These are phyloP conservation scores for Trichoderma asperellum DNA, from an alignment of 2,329 filamentous ascomycete species.

Conservation along the genomic window DNA sequence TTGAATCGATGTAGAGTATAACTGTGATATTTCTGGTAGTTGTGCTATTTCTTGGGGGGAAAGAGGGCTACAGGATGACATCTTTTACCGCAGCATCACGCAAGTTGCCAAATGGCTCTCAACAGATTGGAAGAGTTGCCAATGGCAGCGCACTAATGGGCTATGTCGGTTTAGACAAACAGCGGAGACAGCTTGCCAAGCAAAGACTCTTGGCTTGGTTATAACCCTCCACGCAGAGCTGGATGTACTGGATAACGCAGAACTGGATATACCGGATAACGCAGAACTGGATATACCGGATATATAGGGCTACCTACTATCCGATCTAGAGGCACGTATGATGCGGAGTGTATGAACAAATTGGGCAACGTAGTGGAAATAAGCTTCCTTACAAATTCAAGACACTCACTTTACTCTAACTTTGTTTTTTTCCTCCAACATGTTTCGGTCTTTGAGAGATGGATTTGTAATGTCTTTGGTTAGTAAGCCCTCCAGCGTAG, in stretches of 20 bases:
- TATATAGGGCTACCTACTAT: background rate
- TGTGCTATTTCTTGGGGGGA: background rate
- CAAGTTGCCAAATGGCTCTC: background rate
- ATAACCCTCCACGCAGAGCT: background rate
- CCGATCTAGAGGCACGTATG: no score
- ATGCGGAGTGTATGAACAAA: constrained; percentile 2
- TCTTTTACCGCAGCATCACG: background rate
- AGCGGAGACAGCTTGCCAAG: background rate
- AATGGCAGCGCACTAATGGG: background rate
- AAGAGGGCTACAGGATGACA: background rate
- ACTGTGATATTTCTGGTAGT: background rate
- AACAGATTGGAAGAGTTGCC: background rate
- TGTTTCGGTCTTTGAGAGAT: background rate
- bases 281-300: no score
- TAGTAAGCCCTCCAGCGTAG: background rate
- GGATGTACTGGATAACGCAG: background rate
- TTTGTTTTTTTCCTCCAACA: background rate
- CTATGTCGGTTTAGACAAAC: background rate
- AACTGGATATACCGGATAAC: no score
- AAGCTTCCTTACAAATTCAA: background rate
- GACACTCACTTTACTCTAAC: background rate
- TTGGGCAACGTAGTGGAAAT: background rate
- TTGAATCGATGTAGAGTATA: background rate
- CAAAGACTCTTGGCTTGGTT: background rate
- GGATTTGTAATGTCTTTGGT: background rate